phyloP scores from a whole-genome alignment of 208 protist genomes.

The Crithidia brevicula region DNA sequence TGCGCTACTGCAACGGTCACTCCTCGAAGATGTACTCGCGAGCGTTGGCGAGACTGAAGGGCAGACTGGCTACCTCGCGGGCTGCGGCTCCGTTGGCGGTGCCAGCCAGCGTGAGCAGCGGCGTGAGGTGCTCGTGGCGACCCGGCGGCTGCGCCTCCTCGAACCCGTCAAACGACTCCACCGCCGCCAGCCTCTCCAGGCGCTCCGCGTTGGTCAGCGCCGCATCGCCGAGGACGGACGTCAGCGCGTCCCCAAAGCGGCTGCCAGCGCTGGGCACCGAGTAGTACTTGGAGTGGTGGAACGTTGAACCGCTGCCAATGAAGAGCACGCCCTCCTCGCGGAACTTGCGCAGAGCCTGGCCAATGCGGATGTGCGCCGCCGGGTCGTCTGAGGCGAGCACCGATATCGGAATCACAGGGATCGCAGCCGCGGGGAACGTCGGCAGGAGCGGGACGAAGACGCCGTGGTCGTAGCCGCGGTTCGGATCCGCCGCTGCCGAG shows the following conservation, averaged over 20 bases:
- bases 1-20: background rate
- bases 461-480: constrained; percentile 80
- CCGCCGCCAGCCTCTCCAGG: constrained; percentile 38
- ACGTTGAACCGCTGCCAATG: constrained; percentile 71
- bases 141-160: constrained; percentile 53
- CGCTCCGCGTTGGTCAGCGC: constrained; percentile 25
- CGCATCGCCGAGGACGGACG: constrained; percentile 23
- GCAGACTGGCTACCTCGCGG: constrained; percentile 43
- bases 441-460: constrained; percentile 78
- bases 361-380: constrained; percentile 63
- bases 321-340: constrained; percentile 77
- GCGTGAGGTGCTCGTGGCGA: constrained; percentile 84
- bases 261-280: constrained; percentile 24
- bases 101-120: constrained; percentile 68
- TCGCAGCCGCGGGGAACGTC: constrained; percentile 81
- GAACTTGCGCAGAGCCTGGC: constrained; percentile 61
- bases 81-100: constrained; percentile 33
- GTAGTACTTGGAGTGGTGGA: constrained; percentile 76
- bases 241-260: constrained; percentile 62
- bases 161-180: constrained; percentile 53
- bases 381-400: constrained; percentile 54
- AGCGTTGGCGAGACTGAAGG: constrained; percentile 32
- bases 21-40: constrained; percentile 47
- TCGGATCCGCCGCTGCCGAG: constrained; percentile 28
- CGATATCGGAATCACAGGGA: constrained; percentile 88